Evolutionary conservation across 768 basidiomycete species (phyloP).

Genomic region (Macrolepiota dolichaula): DNA sequence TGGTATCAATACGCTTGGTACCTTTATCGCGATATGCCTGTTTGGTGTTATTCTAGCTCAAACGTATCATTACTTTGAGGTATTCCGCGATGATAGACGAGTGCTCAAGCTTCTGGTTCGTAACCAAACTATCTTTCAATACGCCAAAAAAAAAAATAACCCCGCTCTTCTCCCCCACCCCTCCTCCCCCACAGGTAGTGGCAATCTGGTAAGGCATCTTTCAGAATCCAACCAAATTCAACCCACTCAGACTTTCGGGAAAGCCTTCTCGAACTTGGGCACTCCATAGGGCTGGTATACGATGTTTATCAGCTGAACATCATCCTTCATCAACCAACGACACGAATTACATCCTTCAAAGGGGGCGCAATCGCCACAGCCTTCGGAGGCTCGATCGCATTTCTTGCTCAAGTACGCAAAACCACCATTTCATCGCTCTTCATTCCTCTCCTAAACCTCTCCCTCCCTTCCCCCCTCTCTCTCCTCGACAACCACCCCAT

Average conservation of each 20-base stretch:
- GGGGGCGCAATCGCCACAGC: conserved; percentile 7
- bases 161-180: no score
- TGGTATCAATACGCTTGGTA: conserved; percentile 20
- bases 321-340: conserved; percentile 10
- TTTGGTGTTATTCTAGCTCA: conserved; percentile 26
- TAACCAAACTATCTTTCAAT: background rate
- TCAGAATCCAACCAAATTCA: background rate
- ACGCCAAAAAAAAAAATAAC: no score
- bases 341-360: conserved; percentile 4
- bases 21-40: conserved; percentile 19
- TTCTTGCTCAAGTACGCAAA: conserved; percentile 9
- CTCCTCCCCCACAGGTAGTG: background rate
- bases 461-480: no score
- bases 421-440: background rate
- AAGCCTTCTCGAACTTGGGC: conserved; percentile 20
- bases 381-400: conserved; percentile 13
- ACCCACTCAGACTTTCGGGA: background rate
- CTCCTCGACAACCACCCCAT: no score
- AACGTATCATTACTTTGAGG: conserved; percentile 16
- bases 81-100: conserved; percentile 20
- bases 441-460: no score
- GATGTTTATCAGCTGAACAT: conserved; percentile 20
- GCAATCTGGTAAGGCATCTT: background rate
- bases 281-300: conserved; percentile 18
- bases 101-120: conserved; percentile 19